Evolutionary conservation across 768 basidiomycete genomes (phyloP).

Genomic region (Rubroboletus pulcherrimus): DNA sequence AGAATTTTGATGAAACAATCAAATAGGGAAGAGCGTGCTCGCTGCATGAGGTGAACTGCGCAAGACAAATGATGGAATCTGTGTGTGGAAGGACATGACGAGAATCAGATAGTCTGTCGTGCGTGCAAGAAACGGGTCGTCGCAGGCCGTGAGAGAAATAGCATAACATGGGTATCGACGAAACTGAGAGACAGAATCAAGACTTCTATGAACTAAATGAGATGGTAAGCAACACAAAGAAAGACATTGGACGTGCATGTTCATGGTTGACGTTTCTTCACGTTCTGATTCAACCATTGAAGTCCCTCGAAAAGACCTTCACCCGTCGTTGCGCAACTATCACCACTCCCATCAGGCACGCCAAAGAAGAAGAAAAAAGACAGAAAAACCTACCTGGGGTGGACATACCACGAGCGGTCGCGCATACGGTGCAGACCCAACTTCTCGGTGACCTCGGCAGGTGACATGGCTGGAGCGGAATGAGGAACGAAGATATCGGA

Average conservation of each 20-base stretch:
- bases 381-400: conserved; percentile 71
- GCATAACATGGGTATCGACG: conserved; percentile 34
- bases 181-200: conserved; percentile 15
- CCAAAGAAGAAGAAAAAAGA: background rate
- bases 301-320: conserved; percentile 97
- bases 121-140: conserved; percentile 32
- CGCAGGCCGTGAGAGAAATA: conserved; percentile 34
- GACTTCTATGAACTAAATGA: conserved; percentile 22
- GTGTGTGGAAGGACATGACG: conserved; percentile 23
- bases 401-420: conserved; percentile 98
- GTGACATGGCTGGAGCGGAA: conserved; percentile 79
- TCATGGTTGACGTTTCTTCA: conserved; percentile 86
- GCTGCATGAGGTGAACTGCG: conserved; percentile 19
- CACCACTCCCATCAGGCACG: conserved; percentile 1
- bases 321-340: conserved; percentile 91
- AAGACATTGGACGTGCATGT: conserved; percentile 18
- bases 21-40: conserved; percentile 12
- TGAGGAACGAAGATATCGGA: background rate
- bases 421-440: conserved; percentile 93
- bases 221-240: conserved; percentile 20
- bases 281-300: conserved; percentile 96
- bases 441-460: conserved; percentile 97
- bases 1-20: conserved; percentile 10
- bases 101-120: conserved; percentile 36
- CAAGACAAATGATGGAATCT: conserved; percentile 24